phyloP scores from a whole-genome alignment of 176 grass and related monocot genomes.

The Paspalum notatum region DNA sequence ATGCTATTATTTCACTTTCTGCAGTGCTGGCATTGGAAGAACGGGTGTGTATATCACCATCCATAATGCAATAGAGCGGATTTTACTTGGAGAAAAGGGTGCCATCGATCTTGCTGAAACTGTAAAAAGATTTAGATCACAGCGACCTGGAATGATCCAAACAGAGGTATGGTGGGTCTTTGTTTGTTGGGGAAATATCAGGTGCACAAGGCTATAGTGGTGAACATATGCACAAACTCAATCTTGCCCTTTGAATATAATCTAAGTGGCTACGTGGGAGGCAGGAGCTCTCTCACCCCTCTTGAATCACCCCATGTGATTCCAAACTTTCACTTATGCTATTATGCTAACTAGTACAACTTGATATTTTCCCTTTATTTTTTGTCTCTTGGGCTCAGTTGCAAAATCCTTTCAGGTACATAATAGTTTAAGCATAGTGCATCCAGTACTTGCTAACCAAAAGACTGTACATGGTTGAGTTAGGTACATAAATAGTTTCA shows the following conservation, averaged over 20 bases:
- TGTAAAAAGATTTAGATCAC: conserved; percentile 68
- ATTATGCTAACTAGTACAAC: no score
- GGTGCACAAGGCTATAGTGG: no score
- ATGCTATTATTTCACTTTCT: conserved; percentile 34
- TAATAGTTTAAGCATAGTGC: conserved; percentile 3
- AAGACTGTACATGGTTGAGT: no score
- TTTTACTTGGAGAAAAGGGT: conserved; percentile 65
- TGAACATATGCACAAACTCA: no score
- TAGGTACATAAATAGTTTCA: no score
- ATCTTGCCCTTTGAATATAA: no score
- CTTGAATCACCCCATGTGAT: no score
- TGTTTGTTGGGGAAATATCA: no score
- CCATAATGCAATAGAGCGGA: conserved; percentile 82
- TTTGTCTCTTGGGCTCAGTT: background rate
- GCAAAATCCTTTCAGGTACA: background rate
- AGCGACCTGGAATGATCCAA: conserved; percentile 80
- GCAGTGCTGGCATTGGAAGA: conserved; percentile 95
- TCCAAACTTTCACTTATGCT: no score
- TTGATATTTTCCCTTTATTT: no score
- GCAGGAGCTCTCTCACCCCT: no score
- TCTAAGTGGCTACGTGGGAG: no score
- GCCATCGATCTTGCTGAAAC: conserved; percentile 66
- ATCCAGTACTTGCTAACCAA: background rate
- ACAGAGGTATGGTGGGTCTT: conserved; percentile 59
- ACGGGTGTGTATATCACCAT: conserved; percentile 84